These are phyloP conservation scores for Terana coerulea DNA, from an alignment of 768 basidiomycete species.

Conservation along the genomic window DNA sequence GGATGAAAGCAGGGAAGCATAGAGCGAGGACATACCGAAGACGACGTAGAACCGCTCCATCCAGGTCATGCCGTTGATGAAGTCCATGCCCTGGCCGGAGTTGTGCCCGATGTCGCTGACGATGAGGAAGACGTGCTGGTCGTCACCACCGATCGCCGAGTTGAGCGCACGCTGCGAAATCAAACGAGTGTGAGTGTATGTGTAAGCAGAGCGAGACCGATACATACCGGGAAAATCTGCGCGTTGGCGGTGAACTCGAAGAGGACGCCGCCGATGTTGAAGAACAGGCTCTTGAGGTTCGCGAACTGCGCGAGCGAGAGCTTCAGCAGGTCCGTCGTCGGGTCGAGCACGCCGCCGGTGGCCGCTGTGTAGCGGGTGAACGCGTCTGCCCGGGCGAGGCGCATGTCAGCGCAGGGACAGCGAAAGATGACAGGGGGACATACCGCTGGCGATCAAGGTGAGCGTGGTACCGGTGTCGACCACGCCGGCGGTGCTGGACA, in stretches of 20 bases:
- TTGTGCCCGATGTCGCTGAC: conserved; percentile 10
- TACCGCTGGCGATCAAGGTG: conserved; percentile 50
- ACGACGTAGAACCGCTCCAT: conserved; percentile 14
- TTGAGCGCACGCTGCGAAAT: conserved; percentile 7
- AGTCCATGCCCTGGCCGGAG: conserved; percentile 11
- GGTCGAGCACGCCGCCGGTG: conserved; percentile 30
- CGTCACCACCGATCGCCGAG: conserved; percentile 10
- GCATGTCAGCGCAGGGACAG: neutral
- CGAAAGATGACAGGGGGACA: neutral
- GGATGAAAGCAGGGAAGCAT: neutral
- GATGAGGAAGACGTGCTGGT: conserved; percentile 9
- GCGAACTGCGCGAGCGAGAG: conserved; percentile 24
- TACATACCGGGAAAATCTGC: conserved; percentile 42
- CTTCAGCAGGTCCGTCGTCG: conserved; percentile 28
- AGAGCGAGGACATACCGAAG: neutral
- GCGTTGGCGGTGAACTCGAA: conserved; percentile 60
- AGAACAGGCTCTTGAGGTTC: conserved; percentile 31
- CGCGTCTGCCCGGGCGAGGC: conserved; percentile 21
- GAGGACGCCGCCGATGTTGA: conserved; percentile 35
- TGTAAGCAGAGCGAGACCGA: no score
- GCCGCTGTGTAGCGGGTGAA: conserved; percentile 26
- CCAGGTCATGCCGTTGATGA: conserved; percentile 16
- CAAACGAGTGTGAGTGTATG: neutral
- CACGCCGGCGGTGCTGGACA: conserved; percentile 39
- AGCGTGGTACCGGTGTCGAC: conserved; percentile 55